phyloP scores from a whole-genome alignment of 106 monocot genomes.

The Gastrodia elata region DNA sequence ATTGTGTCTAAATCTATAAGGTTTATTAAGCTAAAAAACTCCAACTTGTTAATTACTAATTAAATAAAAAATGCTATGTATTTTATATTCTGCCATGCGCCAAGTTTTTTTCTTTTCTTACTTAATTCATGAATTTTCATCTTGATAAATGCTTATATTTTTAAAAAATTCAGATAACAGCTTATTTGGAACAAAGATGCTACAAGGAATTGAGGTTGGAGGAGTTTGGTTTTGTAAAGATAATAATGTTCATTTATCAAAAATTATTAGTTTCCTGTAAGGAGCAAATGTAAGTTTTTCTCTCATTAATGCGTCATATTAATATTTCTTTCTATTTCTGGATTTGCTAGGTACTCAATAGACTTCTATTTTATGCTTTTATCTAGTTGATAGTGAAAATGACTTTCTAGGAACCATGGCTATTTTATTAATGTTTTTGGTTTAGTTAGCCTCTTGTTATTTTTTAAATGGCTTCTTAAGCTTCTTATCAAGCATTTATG shows the following conservation, averaged over 20 bases:
- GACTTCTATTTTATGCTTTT: neutral
- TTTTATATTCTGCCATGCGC: neutral
- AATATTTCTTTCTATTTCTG: neutral
- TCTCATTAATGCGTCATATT: neutral
- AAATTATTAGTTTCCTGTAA: constrained; percentile 78
- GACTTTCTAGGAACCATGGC: neutral
- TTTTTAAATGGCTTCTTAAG: neutral
- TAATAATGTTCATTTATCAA: constrained; percentile 71
- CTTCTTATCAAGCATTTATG: neutral
- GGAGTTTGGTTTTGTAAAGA: constrained; percentile 61
- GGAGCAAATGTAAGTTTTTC: constrained; percentile 83
- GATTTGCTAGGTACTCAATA: neutral
- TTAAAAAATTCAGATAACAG: constrained; percentile 47
- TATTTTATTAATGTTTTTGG: neutral
- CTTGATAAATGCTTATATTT: neutral
- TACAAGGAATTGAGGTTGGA: constrained; percentile 94
- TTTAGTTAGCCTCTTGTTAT: neutral
- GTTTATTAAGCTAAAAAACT: neutral
- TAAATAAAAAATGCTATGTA: neutral
- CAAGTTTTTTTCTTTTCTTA: neutral
- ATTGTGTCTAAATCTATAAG: neutral
- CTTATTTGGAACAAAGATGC: constrained; percentile 82
- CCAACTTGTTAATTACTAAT: neutral
- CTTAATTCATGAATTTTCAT: neutral
- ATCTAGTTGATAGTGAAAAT: neutral